These are phyloP conservation scores for Starmerella sp. DNA, from an alignment of 805 yeast species.

Conservation along the genomic window DNA sequence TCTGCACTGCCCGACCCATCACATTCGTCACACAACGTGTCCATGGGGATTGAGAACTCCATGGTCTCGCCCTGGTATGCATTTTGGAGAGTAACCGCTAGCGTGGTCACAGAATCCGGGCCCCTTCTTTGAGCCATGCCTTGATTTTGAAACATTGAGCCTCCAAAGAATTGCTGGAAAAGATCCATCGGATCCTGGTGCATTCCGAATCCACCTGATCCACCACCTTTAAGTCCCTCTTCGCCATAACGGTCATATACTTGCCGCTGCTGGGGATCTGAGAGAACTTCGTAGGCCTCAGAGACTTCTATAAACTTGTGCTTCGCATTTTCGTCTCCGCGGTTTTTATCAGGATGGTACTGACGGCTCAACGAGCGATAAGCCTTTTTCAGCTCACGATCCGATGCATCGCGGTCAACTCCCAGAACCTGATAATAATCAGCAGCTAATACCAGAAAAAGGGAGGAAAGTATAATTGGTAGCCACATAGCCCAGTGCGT, in stretches of 20 bases:
- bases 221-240: conserved; percentile 46
- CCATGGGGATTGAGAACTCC: conserved; percentile 54
- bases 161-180: conserved; percentile 54
- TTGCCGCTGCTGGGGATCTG: conserved; percentile 55
- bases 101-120: conserved; percentile 44
- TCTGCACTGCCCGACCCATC: conserved; percentile 80
- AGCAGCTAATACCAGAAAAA: conserved; percentile 27
- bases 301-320: conserved; percentile 81
- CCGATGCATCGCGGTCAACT: conserved; percentile 54
- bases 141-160: conserved; percentile 17
- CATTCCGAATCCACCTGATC: conserved; percentile 20
- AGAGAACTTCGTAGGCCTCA: conserved; percentile 80
- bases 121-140: conserved; percentile 39
- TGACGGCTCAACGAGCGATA: conserved; percentile 71
- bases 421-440: conserved; percentile 55
- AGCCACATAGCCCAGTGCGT: conserved; percentile 2
- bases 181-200: conserved; percentile 45
- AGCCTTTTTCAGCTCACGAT: conserved; percentile 73
- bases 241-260: conserved; percentile 69
- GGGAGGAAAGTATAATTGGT: conserved; percentile 1
- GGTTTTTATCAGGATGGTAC: conserved; percentile 89
- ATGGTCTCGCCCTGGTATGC: conserved; percentile 58
- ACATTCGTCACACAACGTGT: conserved; percentile 66
- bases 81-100: conserved; percentile 50
- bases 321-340: conserved; percentile 57